Base-by-base conservation (phyloP, 2,329 filamentous ascomycete species). In the Ascosphaera acerosa region DNA sequence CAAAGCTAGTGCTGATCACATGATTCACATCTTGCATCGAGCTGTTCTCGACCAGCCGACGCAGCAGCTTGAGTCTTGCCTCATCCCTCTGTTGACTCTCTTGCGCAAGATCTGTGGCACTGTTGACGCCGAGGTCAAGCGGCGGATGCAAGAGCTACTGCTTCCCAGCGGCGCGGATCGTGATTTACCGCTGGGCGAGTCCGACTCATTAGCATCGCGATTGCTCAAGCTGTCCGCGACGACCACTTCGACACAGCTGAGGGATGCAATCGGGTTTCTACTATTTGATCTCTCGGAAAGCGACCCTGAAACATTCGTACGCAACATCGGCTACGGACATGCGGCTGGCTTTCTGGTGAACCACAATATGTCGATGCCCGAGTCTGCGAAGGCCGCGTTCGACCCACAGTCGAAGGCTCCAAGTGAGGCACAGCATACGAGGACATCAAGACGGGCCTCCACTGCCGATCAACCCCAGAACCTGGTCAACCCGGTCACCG, bases 311-410 rank as follows among this genome's bases (percentile, higher is more conserved):
- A 74, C 62, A 18, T 87, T 92, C 44, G 76, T 94, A 1, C 64
- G 76, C 32, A 92, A 92, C 41, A 77, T 97, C 9, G 87, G 87
- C 0, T 97, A 91, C 46, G 87, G 87, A 0, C 91, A 77, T 44
- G 87, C 87, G 0, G 77, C 81, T 0, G 87, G 87, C 0, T 91
- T 87, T 46, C 57, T 97, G 10, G 73, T 82, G 54, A 73, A 76
- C 38, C 76, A 84, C 37, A 77, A 87, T 33, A 69, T 94, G 9
- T 62, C 72, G 0, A 59, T 91, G 15, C 78, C 81, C 0, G 61
- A 70, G 35, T 70, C 62, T 33, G 65, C 70, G 1, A 53, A 68
- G 6, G 63, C 71, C 40, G 58, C 61, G 4, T 61, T 55, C 42
- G 58, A 56, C 20, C n/a, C n/a, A n/a, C n/a, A n/a, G n/a, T n/a